Evolutionary conservation across 179 eudicot genomes (phyloP), one percentile per base, ranked within the genome.

Genomic region (Drosera spatulata): DNA sequence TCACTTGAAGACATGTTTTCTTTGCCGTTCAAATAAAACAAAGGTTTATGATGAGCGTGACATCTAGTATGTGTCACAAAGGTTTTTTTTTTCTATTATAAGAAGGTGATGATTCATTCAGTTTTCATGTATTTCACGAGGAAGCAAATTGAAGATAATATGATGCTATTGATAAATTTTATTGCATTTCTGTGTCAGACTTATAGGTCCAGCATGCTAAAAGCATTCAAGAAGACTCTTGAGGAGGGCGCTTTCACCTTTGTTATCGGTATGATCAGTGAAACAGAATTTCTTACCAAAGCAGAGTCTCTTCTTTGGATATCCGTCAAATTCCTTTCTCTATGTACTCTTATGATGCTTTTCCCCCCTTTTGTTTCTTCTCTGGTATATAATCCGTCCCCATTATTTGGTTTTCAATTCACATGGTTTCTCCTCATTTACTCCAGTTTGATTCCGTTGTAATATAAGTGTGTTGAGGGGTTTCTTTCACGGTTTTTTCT

Each of bases 201-300:
- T 68, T 93, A 93, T 67, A 81, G 97, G 62, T 70, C 91, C 71
- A 93, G 99, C 88, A 86, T 93, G 99, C 82, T 90, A 80, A 93
- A 93, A 78, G 86, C 99, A 59, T 93, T 90, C 62, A 93, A 85
- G 77, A 93, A 90, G 87, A 93, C 97, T 70, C 88, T 93, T 72
- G 99, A 89, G 62, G 99, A 90, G 63, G 99, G 99, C 69, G 77
- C 69, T 63, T 93, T 79, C 84, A 79, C 95, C 72, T 77, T 93
- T 58, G 81, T 93, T 61, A 93, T 93, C 58, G 99, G 99, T 93
- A 93, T 81, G 96, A 48, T 65, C 66, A 63, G 62, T 68, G 50
- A 65, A 15, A 33, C 10, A 41, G 47, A 10, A 45, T n/a, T 48
- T 45, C 7, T 11, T 2, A 45, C 45, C 2, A 33, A 39, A 33